Evolutionary conservation across 371 early-diverging fungal genomes (phyloP).

Genomic region (Zopfochytrium polystomum): DNA sequence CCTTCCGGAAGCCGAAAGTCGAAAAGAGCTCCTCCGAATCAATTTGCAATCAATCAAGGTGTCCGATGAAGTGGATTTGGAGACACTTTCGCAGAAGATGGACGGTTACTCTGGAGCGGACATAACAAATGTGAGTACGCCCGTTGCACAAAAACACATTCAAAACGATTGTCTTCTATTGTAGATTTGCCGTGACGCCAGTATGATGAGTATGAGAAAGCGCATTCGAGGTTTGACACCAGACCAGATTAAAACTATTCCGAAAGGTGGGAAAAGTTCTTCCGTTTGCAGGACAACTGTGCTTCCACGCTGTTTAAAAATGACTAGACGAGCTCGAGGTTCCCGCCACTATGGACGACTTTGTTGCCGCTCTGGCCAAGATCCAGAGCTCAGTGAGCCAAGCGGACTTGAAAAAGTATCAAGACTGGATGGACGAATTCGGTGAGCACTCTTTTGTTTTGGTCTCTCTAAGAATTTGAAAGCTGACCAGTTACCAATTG

Average conservation of each 20-base stretch:
- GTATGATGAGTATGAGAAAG: conserved; percentile 59
- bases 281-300: no score
- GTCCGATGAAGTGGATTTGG: conserved; percentile 39
- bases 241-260: conserved; percentile 48
- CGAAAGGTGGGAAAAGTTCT: background rate
- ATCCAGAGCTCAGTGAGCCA: conserved; percentile 50
- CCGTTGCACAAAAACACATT: conserved; percentile 7
- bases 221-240: conserved; percentile 49
- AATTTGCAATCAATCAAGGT: conserved; percentile 44
- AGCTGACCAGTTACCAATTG: no score
- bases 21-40: conserved; percentile 47
- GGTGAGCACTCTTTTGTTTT: conserved; percentile 21
- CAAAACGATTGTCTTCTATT: no score
- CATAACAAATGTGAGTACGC: conserved; percentile 48
- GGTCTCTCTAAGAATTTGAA: no score
- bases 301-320: no score
- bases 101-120: conserved; percentile 59
- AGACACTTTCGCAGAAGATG: conserved; percentile 44
- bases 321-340: conserved; percentile 48
- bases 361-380: conserved; percentile 43
- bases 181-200: conserved; percentile 58
- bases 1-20: conserved; percentile 48
- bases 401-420: conserved; percentile 50
- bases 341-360: conserved; percentile 49
- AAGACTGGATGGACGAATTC: conserved; percentile 58